Conservation (phyloP, 176 grass and related monocot genomes). For the Oryza glaberrima region DNA sequence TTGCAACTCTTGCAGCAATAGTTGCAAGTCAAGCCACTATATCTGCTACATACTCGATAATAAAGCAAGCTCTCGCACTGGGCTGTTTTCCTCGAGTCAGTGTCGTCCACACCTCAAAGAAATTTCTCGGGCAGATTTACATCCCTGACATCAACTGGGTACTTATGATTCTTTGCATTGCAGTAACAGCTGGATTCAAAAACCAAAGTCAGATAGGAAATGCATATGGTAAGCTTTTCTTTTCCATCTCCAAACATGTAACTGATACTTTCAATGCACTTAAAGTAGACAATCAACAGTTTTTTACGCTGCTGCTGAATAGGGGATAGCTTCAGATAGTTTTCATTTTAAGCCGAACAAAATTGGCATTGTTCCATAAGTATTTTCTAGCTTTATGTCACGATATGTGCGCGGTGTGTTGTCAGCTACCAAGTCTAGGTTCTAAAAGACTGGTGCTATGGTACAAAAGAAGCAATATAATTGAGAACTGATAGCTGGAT, state of each 20-base stretch:
- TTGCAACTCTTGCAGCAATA: constrained; percentile 75
- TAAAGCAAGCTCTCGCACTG: constrained; percentile 77
- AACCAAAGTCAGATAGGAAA: constrained; percentile 78
- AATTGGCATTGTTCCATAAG: neutral
- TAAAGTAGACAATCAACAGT: neutral
- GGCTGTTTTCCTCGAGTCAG: constrained; percentile 90
- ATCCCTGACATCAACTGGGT: constrained; percentile 94
- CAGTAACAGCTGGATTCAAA: constrained; percentile 89
- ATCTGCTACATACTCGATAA: constrained; percentile 84
- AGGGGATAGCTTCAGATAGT: constrained; percentile 1
- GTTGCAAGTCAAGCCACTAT: constrained; percentile 96
- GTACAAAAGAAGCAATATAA: neutral
- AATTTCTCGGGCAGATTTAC: constrained; percentile 85
- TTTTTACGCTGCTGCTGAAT: neutral
- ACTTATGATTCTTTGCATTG: constrained; percentile 85
- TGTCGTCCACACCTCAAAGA: constrained; percentile 81
- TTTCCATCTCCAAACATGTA: constrained; percentile 22
- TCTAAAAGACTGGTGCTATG: neutral
- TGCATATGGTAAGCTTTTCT: constrained; percentile 77
- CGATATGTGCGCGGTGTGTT: neutral
- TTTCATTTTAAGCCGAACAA: constrained; percentile 12
- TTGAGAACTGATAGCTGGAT: neutral
- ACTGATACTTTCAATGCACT: neutral
- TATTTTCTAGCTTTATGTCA: neutral
- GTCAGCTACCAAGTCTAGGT: neutral